Base-by-base conservation (phyloP, 805 yeast genomes). In the Suhomyces emberorum region DNA sequence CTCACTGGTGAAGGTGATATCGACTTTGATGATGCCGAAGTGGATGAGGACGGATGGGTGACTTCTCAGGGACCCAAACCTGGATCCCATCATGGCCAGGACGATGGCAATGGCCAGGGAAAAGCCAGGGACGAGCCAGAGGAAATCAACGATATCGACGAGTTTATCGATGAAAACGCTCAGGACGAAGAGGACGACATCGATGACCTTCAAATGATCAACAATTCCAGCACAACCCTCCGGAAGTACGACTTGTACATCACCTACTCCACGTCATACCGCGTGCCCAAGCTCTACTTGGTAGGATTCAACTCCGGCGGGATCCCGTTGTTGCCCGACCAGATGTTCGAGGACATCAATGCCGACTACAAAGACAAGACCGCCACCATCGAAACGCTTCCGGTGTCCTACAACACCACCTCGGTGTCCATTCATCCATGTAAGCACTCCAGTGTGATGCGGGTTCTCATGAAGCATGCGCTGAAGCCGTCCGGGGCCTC, bases 341-440 rank as follows among this genome's bases (percentile, higher is more conserved):
- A 84, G 51, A 93, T 93, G 98, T 88, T 89, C 63, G 95, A 91
- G 55, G 98, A 93, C 59, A 88, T 93, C 30, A 77, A 89, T 2
- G 76, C 83, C 25, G 98, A 93, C 56, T 93, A 93, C 61, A 79
- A 91, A 53, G 88, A 91, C 51, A 93, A 93, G 62, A 93, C 98
- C 1, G 98, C 91, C 15, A 93, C 98, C 0, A 91, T 93, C 41
- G 98, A 93, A 60, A 79, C 77, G 44, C 81, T 95, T 4, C 98
- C 98, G 9, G 88, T 88, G 49, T 72, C 81, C 35, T 77, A 75
- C 32, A 78, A 81, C 52, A 74, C 84, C 31, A 83, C 93, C 0
- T 71, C 85, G 0, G 88, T 93, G 5, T 86, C 96, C 6, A 91
- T 93, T 34, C 98, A 93, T 57, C 98, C 98, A 1, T 93, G 98